Conservation (phyloP, 805 yeast genomes). For the Candida railenensis region DNA sequence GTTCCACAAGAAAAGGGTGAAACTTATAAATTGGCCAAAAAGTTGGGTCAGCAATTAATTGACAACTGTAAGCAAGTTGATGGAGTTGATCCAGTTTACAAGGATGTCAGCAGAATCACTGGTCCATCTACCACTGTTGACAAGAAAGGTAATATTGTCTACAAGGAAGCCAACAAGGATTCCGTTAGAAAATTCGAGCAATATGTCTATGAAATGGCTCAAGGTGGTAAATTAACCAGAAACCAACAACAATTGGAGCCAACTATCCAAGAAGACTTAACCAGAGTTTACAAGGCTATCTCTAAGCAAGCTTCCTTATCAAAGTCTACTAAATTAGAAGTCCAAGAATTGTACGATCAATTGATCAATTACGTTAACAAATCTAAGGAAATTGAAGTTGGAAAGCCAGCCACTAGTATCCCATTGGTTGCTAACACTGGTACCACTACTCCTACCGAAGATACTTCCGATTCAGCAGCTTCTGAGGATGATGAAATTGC, state of each 20-base stretch:
- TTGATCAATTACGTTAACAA: slow-evolving; percentile 67
- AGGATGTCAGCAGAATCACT: slow-evolving; percentile 91
- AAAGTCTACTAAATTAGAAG: slow-evolving; percentile 61
- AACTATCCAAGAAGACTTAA: slow-evolving; percentile 80
- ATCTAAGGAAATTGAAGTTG: slow-evolving; percentile 68
- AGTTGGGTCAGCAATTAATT: slow-evolving; percentile 87
- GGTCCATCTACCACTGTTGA: slow-evolving; percentile 92
- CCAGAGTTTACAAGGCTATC: slow-evolving; percentile 78
- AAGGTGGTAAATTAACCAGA: slow-evolving; percentile 83
- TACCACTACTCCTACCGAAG: slow-evolving; percentile 28
- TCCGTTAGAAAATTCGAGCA: slow-evolving; percentile 93
- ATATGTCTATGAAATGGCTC: slow-evolving; percentile 94
- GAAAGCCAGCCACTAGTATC: slow-evolving; percentile 56
- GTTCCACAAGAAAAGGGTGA: slow-evolving; percentile 83
- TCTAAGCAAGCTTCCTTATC: slow-evolving; percentile 68
- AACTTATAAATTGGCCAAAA: slow-evolving; percentile 87
- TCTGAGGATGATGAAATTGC: slow-evolving; percentile 79
- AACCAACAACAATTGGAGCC: slow-evolving; percentile 49
- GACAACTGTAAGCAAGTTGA: slow-evolving; percentile 91
- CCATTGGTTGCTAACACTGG: slow-evolving; percentile 46
- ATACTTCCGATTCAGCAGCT: slow-evolving; percentile 44
- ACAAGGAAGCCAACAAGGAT: slow-evolving; percentile 83
- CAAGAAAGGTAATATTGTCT: slow-evolving; percentile 81
- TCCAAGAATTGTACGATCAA: slow-evolving; percentile 69
- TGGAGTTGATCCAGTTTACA: slow-evolving; percentile 84